Base-by-base conservation (phyloP, 2,329 filamentous ascomycete genomes). In the Alternaria conjuncta region DNA sequence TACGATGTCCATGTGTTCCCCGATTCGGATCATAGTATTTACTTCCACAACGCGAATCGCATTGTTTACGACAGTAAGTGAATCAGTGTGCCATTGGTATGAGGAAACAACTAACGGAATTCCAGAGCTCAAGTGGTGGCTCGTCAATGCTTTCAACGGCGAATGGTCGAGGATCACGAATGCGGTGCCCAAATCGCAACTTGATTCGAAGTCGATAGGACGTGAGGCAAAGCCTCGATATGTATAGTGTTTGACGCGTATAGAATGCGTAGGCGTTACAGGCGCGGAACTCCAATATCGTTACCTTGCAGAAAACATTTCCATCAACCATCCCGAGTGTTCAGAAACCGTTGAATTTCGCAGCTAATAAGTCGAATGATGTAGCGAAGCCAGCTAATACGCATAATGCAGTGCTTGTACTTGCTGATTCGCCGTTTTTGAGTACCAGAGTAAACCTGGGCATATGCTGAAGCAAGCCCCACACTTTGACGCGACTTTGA, bases 1-100 rank as follows among this genome's bases (percentile, higher is more conserved):
- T 99, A 98, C 74, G 96, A 99, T 76, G 89, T 99, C 12, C 95
- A 98, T 79, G 89, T 98, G 60, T 99, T 97, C 81, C 96, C 96
- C 0, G 96, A 99, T 79, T 96, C 92, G 57, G 94, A 99, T 81
- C 96, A 99, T 80, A 88, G 91, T 65, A 99, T 99, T 65, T 93
- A 89, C 76, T 99, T 98, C 78, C 95, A 99, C 78, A 94, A 94
- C 77, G 96, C 93, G 26, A 94, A 97, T 77, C 85, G 84, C 60
- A 92, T 98, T 71, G 94, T 99, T 7, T 98, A 96, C 77, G 92
- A 97, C 71, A 96, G 93, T 96, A 83, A 86, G 93, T 88, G 8
- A 10, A 11, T 30, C 6, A 12, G 30, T 32, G 10, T 9, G 10
- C 13, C 15, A 13, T 28, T 26, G 2, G 3, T 10, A 41, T 18